Evolutionary conservation across 306 rosid genomes (phyloP).

Genomic region (Myrica gale): DNA sequence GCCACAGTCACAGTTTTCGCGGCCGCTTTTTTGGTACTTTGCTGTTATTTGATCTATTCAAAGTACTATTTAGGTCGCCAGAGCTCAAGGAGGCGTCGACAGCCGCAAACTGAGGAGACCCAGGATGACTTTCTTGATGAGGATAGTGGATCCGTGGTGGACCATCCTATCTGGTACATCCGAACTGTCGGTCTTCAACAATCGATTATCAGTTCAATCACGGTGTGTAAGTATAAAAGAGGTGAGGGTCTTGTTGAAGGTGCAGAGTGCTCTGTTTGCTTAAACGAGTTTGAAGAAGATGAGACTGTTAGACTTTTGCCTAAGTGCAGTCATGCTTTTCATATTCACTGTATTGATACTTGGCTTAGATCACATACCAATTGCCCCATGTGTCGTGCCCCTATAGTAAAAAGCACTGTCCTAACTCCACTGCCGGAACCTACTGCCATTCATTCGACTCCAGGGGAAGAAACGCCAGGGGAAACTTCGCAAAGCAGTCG

Average conservation of each 20-base stretch:
- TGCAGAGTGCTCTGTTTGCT: conserved; percentile 77
- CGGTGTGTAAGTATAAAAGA: conserved; percentile 55
- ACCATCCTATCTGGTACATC: conserved; percentile 83
- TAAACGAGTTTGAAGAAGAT: conserved; percentile 70
- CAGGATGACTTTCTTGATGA: conserved; percentile 53
- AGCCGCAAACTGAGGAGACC: not conserved
- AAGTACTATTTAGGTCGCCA: conserved; percentile 18
- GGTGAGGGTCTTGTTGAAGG: conserved; percentile 80
- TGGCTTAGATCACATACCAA: conserved; percentile 90
- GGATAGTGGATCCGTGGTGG: conserved; percentile 52
- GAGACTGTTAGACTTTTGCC: conserved; percentile 77
- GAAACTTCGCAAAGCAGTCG: conserved; percentile 11
- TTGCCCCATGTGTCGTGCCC: conserved; percentile 87
- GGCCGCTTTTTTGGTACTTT: conserved; percentile 34
- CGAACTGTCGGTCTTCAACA: conserved; percentile 70
- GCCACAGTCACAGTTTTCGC: conserved; percentile 26
- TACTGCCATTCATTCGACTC: conserved; percentile 13
- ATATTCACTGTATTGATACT: conserved; percentile 75
- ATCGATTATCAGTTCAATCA: conserved; percentile 56
- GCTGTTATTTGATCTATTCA: conserved; percentile 36
- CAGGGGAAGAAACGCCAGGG: conserved; percentile 26
- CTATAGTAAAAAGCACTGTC: conserved; percentile 35
- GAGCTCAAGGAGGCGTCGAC: conserved; percentile 13
- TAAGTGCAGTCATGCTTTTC: conserved; percentile 84
- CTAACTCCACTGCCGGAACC: conserved; percentile 26